Base-by-base conservation (phyloP, 305 asterid genomes). In the Nicotiana rustica region DNA sequence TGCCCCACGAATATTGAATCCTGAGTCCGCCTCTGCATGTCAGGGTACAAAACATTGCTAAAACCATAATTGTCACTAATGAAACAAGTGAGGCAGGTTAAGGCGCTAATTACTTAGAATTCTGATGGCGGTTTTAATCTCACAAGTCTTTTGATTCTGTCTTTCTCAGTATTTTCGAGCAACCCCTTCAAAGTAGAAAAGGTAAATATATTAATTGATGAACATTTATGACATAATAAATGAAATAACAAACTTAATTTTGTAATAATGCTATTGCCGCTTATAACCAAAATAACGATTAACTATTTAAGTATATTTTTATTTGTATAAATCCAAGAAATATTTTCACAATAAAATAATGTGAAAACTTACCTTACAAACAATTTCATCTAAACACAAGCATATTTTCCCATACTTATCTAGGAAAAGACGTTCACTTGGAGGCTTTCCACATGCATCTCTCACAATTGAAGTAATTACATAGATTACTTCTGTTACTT, bases 331-430 rank as follows among this genome's bases (percentile, higher is more conserved):
- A 41, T 41, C 0, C 49, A 41, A 41, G 10, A 0, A 41, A 41
- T 0, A 0, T 41, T 41, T 41, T 41, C 1, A 41, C 1, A 41
- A 8, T 41, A 41, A 7, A 41, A 41, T 41, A 41, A 41, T 68
- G 80, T 55, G 25, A 33, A 36, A 56, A 73, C 62, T 85, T 62
- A 92, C 99, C 97, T 92, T 92, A 95, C 96, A 92, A 57, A 95
- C 97, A 83, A 94, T 95, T 89, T 95, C 99, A 90, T 95, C 99
- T 89, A 92, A 84, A 88, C 97, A 95, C 94, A 95, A 86, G 91
- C 99, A 95, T 79, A 95, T 91, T 89, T 92, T 95, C 69, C 99
- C 99, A 77, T 95, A 95, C 84, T 94, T 95, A 87, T 95, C 99
- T 15, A 95, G 95, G 84, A 95, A 95, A 81, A 95, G 95, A 56